phyloP scores from a whole-genome alignment of 495 filamentous ascomycete genomes.

The Neurospora sp. region DNA sequence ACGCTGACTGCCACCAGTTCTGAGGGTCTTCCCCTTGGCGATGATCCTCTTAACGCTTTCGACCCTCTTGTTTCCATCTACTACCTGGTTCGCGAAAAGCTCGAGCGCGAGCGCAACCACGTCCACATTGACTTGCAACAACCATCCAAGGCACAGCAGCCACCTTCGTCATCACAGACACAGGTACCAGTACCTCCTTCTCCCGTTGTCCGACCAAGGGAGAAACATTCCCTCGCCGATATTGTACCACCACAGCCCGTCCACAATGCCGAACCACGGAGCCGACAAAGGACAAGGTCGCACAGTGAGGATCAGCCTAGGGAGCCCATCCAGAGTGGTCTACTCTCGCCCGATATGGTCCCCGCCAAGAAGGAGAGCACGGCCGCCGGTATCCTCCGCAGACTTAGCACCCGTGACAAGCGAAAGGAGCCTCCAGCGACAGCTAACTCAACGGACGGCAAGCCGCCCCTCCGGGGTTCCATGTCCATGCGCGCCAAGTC shows the following conservation, averaged over 20 bases:
- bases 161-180: slow-evolving; percentile 14
- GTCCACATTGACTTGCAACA: slow-evolving; percentile 12
- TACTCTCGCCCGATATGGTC: slow-evolving; percentile 50
- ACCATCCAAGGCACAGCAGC: slow-evolving; percentile 13
- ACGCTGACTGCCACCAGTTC: slow-evolving; percentile 78
- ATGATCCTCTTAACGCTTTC: slow-evolving; percentile 87
- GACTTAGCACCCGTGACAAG: slow-evolving; percentile 79
- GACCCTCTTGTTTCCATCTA: slow-evolving; percentile 91
- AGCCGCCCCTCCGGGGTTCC: slow-evolving; percentile 34
- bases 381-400: slow-evolving; percentile 73
- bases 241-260: slow-evolving; percentile 76
- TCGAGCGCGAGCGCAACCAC: slow-evolving; percentile 58
- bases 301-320: slow-evolving; percentile 91
- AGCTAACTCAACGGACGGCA: slow-evolving; percentile 19
- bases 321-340: slow-evolving; percentile 63
- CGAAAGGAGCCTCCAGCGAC: slow-evolving; percentile 49
- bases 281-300: slow-evolving; percentile 76
- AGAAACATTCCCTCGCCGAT: slow-evolving; percentile 45
- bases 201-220: slow-evolving; percentile 35
- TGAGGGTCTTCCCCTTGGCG: slow-evolving; percentile 72
- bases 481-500: slow-evolving; percentile 74
- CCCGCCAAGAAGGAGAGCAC: slow-evolving; percentile 76
- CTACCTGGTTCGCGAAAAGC: slow-evolving; percentile 89
- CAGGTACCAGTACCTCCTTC: slow-evolving; percentile 16
- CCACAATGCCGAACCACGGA: slow-evolving; percentile 78